Base-by-base conservation (phyloP, 140 eudicot species). In the Flaveria floridana region DNA sequence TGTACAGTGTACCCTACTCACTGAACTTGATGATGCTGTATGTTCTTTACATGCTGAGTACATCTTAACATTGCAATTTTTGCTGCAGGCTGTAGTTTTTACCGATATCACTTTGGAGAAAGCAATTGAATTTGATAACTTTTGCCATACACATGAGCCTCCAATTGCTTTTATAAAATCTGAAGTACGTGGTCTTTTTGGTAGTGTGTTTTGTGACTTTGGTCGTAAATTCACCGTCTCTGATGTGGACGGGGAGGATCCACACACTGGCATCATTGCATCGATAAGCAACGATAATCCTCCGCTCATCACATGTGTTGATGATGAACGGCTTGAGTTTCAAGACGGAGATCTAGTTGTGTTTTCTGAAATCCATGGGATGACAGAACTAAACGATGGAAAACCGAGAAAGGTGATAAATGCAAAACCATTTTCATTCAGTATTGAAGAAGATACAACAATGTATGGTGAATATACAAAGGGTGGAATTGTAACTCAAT, bases 131-230 rank as follows among this genome's bases (percentile, higher is more conserved):
- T 89, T 86, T 19, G 87, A 89, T 77, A 92, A 90, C 59, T 92
- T 86, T 80, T 92, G 98, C 82, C 98, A 87, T 73, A 80, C 65
- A 69, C 96, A 92, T 69, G 83, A 89, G 48, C 98, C 98, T 7
- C 98, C 96, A 34, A 92, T 92, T 66, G 92, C 96, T 68, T 92
- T 92, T 72, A 89, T 92, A 72, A 87, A 87, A 80, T 64, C 92
- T 65, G 98, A 92, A 79, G 92, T 89, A 25, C 82, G 96, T 37
- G 98, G 98, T 46, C 96, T 92, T 58, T 92, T 92, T 70, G 98
- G 98, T 39, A 81, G 86, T 39, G 89, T 89, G 7, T 92, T 92
- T 72, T 92, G 98, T 19, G 98, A 92, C 77, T 92, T 92, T 39
- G 96, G 95, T 23, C 96, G 92, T 3, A 84, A 89, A 77, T 92